Evolutionary conservation across 2,329 filamentous ascomycete species (phyloP), one percentile per base, ranked within the genome.

Genomic region (Taxawa tesnikishii): DNA sequence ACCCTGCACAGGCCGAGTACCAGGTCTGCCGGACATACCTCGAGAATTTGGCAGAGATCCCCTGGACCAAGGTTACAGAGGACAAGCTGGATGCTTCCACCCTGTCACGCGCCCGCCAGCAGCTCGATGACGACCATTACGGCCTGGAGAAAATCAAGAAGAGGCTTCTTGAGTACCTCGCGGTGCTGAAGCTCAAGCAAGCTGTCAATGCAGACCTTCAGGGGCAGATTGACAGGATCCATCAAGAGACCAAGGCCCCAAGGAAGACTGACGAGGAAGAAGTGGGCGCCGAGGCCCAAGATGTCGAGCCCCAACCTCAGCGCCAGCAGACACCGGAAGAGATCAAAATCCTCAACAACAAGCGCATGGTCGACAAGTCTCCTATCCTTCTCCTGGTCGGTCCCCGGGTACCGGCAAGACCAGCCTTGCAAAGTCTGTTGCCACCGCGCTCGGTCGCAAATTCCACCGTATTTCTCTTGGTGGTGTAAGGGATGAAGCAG

Each of bases 141-240:
- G 90, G 90, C 0, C 65, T 98, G 10, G 85, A 96, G 39, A 92
- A 88, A 58, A 88, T 98, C 50, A 98, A 98, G 73, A 94, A 94
- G 68, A 73, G 90, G 26, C 59, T 98, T 14, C 69, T 98, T 4
- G 92, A 96, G 55, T 98, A 98, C 51, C 68, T 98, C 26, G 92
- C 90, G 3, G 90, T 98, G n/a, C 67, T 98, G 32, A 81, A 90
- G 45, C 68, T 98, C 35, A 98, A 96, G 66, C 87, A 94, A 52
- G 77, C 81, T 14, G 77, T 88, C 40, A 94, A 96, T 43, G 71
- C 80, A 32, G 79, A 83, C 32, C 67, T 94, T 12, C 81, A 94
- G 33, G 71, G 73, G 15, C 79, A 93, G 52, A 83, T 94, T 40
- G 59, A 65, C 26, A 57, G 68, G 4, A 60, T 73, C 3, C 61